Percentiles rank a stretch among this genome's conserved stretches.
Evolutionary conservation across 2,329 filamentous ascomycete species (phyloP).

Genomic region (Neonectria faginata): DNA sequence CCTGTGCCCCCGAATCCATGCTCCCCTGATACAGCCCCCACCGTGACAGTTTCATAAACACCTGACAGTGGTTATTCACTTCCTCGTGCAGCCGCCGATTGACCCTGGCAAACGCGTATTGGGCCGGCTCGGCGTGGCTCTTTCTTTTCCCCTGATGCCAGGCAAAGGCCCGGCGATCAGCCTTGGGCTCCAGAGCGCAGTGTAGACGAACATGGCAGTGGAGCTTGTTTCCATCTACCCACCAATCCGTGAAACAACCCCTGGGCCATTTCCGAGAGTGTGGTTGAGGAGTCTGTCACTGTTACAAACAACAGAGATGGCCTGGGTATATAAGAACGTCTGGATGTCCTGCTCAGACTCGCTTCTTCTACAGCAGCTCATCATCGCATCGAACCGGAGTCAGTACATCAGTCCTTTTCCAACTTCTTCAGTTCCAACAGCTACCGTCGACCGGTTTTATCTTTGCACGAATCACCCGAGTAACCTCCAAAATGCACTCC

Average conservation of each 20-base stretch:
- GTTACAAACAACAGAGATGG: neutral
- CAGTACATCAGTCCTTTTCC: neutral
- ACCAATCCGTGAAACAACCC: neutral
- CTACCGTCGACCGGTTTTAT: conserved; percentile 1
- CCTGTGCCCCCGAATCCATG: neutral
- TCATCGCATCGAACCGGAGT: conserved; percentile 1
- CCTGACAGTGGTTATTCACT: conserved; percentile 1
- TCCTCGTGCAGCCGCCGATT: neutral
- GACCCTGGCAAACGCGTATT: neutral
- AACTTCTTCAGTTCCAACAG: neutral
- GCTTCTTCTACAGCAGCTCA: neutral
- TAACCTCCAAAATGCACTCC: conserved; percentile 35
- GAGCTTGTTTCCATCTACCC: neutral
- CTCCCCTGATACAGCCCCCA: neutral
- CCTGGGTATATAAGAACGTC: neutral
- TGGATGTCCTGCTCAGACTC: neutral
- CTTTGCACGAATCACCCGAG: neutral
- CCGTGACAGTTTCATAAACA: conserved; percentile 6
- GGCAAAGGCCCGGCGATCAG: neutral
- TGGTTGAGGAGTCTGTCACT: neutral
- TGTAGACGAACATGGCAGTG: neutral
- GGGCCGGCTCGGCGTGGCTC: neutral
- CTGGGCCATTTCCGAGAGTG: neutral
- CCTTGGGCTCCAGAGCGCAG: neutral
- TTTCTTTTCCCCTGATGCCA: neutral